Evolutionary conservation across 2,329 filamentous ascomycete species (phyloP).

Genomic region (Amylocarpus encephaloides): DNA sequence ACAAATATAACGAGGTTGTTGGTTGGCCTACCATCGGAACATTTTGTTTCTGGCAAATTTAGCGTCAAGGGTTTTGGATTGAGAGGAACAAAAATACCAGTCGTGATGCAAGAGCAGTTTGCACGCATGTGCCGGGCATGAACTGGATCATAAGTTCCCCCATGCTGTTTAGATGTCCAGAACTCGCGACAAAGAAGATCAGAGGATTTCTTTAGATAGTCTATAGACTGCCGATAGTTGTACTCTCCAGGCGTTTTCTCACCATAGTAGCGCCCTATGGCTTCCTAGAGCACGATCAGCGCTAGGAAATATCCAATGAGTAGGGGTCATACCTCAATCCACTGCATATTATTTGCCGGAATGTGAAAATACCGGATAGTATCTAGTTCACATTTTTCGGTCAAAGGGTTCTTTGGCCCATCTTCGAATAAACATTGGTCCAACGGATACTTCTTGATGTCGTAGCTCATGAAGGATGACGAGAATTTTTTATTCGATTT

Average conservation of each 20-base stretch:
- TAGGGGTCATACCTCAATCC: constrained; percentile 5
- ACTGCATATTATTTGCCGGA: constrained; percentile 9
- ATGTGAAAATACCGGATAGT: constrained; percentile 9
- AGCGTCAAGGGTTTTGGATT: too few species aligned
- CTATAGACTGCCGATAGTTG: neutral
- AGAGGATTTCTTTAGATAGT: constrained; percentile 1
- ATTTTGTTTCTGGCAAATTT: too few species aligned
- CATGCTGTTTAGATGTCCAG: constrained; percentile 7
- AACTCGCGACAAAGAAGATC: constrained; percentile 7
- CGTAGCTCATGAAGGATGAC: constrained; percentile 2
- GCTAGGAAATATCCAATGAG: neutral
- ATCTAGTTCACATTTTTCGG: neutral
- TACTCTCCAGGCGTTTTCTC: constrained; percentile 5
- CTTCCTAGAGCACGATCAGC: constrained; percentile 1
- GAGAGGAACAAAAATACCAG: too few species aligned
- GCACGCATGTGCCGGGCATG: constrained; percentile 8
- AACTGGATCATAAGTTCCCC: constrained; percentile 3
- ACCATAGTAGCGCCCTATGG: constrained; percentile 5
- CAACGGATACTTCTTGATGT: constrained; percentile 1
- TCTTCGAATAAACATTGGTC: neutral
- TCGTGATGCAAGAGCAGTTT: constrained; percentile 4
- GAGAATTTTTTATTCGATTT: neutral
- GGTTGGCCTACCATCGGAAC: too few species aligned
- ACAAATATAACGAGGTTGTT: too few species aligned
- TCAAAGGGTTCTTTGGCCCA: constrained; percentile 4